Evolutionary conservation across 371 early-diverging fungal genomes (phyloP), one percentile per base, ranked within the genome.

Genomic region (Basidiobolus meristosporus): DNA sequence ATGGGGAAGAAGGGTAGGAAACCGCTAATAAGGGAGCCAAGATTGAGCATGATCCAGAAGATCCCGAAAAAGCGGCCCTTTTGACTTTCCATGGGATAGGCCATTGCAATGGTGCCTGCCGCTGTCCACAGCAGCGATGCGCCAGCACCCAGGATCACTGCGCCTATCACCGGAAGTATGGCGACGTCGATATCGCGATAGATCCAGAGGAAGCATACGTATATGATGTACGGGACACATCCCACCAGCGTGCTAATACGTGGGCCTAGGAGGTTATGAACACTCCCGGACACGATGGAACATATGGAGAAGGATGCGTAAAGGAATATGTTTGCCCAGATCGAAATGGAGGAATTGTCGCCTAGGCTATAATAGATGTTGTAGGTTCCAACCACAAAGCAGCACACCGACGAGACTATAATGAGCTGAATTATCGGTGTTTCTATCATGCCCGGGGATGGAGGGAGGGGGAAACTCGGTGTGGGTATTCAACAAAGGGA

Each of bases 31-130:
- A 75, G 64, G 17, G 61, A 70, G 43, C 73, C 62, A 35, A 58
- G 39, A 54, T 82, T 85, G 54, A 85, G 82, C 34, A 82, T 69
- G 45, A 68, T 60, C 86, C 86, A 85, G 57, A 84, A 84, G 29
- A 77, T 67, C 17, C 77, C 65, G 39, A 85, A 74, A 50, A 60
- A 84, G 39, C 62, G 68, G 22, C 81, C 83, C 57, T 82, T 82
- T 29, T 73, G 70, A 23, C 66, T 54, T 45, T 82, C 82, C 21
- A 60, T 60, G 2, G 86, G 82, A 49, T 85, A 82, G 30, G 81
- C 72, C 55, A 79, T 65, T 70, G 81, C 76, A 47, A 84, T 75
- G 58, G 77, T 70, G 23, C 82, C 82, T 51, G 82, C 82, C 6
- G 82, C 77, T 1, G 75, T 68, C 77, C 77, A 77, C 33, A 77